These are phyloP conservation scores for Chaetothyriales sp. DNA, from an alignment of 2,329 filamentous ascomycete species.

Conservation along the genomic window DNA sequence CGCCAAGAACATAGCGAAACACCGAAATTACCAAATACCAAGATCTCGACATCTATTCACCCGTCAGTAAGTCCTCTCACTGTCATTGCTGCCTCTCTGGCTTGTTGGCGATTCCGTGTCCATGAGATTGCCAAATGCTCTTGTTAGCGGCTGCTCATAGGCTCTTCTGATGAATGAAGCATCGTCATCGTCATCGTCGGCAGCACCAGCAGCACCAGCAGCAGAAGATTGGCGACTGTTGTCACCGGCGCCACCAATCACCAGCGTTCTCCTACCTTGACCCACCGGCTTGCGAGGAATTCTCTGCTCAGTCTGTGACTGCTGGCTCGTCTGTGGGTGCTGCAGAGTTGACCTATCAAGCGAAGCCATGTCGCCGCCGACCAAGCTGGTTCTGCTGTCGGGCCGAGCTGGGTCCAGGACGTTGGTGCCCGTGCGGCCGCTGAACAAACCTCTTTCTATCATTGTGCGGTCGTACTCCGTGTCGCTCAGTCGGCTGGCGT, in stretches of 20 bases:
- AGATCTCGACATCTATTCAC: neutral
- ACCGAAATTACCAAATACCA: neutral
- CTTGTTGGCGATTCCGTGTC: neutral
- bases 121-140: neutral
- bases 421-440: neutral
- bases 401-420: neutral
- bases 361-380: neutral
- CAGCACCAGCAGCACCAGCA: no score
- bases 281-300: neutral
- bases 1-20: neutral
- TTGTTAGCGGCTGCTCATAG: neutral
- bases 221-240: no score
- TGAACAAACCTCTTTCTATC: neutral
- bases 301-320: neutral
- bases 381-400: neutral
- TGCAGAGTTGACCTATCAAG: neutral
- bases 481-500: neutral
- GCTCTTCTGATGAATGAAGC: neutral
- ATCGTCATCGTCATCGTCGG: neutral
- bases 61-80: neutral
- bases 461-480: neutral
- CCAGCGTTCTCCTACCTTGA: neutral
- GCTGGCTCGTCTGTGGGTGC: neutral
- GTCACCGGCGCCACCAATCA: no score
- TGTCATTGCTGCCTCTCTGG: neutral